Evolutionary conservation across 179 eudicot species (phyloP).

Genomic region (Actinidia chinensis): DNA sequence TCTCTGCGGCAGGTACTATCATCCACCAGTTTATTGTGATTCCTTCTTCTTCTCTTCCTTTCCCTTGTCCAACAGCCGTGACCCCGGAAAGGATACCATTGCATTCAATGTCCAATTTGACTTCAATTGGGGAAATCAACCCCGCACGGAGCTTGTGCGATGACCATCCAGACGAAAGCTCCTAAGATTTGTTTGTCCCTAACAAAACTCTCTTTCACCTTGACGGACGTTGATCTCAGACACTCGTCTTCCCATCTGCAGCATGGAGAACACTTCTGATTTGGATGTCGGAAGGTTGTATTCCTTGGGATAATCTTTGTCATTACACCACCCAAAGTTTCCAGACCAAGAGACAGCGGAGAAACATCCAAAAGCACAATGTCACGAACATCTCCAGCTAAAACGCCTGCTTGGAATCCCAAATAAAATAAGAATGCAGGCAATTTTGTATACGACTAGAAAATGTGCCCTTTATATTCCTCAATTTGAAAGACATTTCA

Average conservation of each 20-base stretch:
- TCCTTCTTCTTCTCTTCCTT: not conserved
- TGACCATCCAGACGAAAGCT: conserved; percentile 9
- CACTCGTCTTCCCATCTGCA: conserved; percentile 10
- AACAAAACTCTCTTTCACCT: conserved; percentile 11
- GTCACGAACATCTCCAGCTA: not conserved
- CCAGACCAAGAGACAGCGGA: conserved; percentile 1
- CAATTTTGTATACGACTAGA: not conserved
- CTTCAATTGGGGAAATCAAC: conserved; percentile 5
- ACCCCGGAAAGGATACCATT: conserved; percentile 11
- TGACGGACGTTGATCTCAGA: conserved; percentile 10
- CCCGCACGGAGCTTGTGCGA: not conserved
- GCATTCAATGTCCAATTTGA: not conserved
- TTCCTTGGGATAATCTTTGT: not conserved
- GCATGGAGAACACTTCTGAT: conserved; percentile 9
- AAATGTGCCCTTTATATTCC: not conserved
- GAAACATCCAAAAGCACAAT: not conserved
- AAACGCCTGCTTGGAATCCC: not conserved
- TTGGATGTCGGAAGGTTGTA: conserved; percentile 7
- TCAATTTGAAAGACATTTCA: not conserved
- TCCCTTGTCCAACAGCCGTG: conserved; percentile 2
- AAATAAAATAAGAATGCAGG: not conserved
- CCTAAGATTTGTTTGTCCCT: conserved; percentile 7
- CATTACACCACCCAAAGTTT: conserved; percentile 8
- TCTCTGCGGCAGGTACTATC: not conserved
- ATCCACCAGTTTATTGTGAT: conserved; percentile 13